phyloP scores from a whole-genome alignment of 1,284 basidiomycete genomes.

The Mycosarcoma mackinlayi region DNA sequence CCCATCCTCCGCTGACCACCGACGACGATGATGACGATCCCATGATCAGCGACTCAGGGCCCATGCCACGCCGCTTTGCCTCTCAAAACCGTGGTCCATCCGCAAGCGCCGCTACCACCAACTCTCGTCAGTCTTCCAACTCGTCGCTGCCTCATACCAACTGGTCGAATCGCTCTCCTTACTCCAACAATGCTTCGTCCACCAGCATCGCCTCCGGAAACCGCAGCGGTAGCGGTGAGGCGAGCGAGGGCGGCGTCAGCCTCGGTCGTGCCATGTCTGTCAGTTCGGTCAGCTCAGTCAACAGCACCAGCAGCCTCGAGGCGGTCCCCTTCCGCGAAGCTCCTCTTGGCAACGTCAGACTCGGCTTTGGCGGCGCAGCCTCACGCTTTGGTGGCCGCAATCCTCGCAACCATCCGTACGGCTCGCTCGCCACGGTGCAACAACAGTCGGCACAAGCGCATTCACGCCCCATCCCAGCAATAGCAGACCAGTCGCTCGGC shows the following conservation, averaged over 20 bases:
- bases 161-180: constrained; percentile 3
- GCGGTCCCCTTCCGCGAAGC: constrained; percentile 65
- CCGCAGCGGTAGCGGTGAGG: constrained; percentile 45
- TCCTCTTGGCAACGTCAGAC: constrained; percentile 61
- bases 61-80: constrained; percentile 52
- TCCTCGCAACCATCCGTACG: constrained; percentile 20
- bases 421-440: constrained; percentile 16
- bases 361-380: constrained; percentile 40
- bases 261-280: constrained; percentile 64
- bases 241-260: constrained; percentile 48
- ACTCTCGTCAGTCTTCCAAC: constrained; percentile 36
- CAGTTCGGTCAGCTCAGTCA: constrained; percentile 62
- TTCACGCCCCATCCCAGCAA: too few relatives aligned
- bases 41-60: constrained; percentile 51
- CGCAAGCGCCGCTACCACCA: constrained; percentile 1
- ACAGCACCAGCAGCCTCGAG: constrained; percentile 65
- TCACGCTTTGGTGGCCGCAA: constrained; percentile 20
- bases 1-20: constrained; percentile 31
- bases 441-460: too few relatives aligned
- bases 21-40: constrained; percentile 52
- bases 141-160: constrained; percentile 29
- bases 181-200: constrained; percentile 12
- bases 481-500: background rate
- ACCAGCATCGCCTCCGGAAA: constrained; percentile 33
- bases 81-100: constrained; percentile 25